These are phyloP conservation scores for Fusarium falciforme DNA, from an alignment of 2,329 filamentous ascomycete genomes.

Conservation along the genomic window DNA sequence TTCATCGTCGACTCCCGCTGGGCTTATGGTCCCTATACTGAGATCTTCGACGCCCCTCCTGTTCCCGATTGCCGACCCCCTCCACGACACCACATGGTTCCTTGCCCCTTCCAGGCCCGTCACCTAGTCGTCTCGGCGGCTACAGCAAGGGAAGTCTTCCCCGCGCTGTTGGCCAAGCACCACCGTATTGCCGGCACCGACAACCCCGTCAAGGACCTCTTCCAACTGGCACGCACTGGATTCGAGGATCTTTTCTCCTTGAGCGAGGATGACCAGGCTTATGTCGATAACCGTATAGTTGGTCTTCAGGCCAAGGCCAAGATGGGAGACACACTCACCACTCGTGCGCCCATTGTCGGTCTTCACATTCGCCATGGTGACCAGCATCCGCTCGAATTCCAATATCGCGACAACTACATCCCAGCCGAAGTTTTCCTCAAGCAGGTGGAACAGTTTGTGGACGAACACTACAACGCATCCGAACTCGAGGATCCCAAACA, in stretches of 20 bases:
- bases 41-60: slow-evolving; percentile 78
- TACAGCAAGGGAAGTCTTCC: slow-evolving; percentile 74
- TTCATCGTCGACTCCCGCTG: slow-evolving; percentile 88
- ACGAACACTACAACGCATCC: slow-evolving; percentile 58
- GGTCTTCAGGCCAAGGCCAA: slow-evolving; percentile 64
- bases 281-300: slow-evolving; percentile 69
- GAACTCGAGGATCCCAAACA: slow-evolving; percentile 51
- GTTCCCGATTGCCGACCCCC: slow-evolving; percentile 75
- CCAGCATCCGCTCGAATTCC: slow-evolving; percentile 78
- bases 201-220: slow-evolving; percentile 64
- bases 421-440: slow-evolving; percentile 76
- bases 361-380: slow-evolving; percentile 86
- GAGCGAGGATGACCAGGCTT: slow-evolving; percentile 71
- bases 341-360: slow-evolving; percentile 63
- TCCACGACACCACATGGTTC: slow-evolving; percentile 79
- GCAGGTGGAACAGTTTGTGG: slow-evolving; percentile 67
- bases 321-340: slow-evolving; percentile 54
- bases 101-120: slow-evolving; percentile 80
- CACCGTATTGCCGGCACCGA: slow-evolving; percentile 39
- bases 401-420: slow-evolving; percentile 82
- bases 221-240: slow-evolving; percentile 74
- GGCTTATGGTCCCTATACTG: slow-evolving; percentile 81
- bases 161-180: slow-evolving; percentile 58
- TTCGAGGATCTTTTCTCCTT: slow-evolving; percentile 82
- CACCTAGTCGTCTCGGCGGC: slow-evolving; percentile 80